Evolutionary conservation across 768 basidiomycete genomes (phyloP), one percentile per base, ranked within the genome.

Genomic region (Calvatia gigantea): DNA sequence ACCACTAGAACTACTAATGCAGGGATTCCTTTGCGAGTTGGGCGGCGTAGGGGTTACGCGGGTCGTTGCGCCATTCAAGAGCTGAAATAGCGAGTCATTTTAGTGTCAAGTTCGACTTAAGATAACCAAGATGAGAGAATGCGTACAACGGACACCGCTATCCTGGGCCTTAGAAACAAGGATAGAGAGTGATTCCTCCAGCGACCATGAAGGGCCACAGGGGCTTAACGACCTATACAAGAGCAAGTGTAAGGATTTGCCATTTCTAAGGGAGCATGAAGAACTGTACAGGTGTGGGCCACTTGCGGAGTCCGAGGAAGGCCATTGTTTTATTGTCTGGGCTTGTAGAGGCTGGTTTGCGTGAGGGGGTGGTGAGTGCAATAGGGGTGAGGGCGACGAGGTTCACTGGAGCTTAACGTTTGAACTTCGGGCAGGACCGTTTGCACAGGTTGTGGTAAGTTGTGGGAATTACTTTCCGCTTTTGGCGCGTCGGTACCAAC

Each of bases 181-280:
- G 72, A n/a, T 82, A 91, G 63, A 82, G 79, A 14, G 86, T 87
- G 57, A 91, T 65, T 14, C 69, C 64, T 6, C 81, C 80, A 29
- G 90, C 85, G 33, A 78, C 76, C 62, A 90, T 75, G 80, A 92
- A 93, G 7, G 90, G 89, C 81, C 89, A 91, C 72, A 91, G 66
- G 32, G 91, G 88, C 75, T 77, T 83, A 57, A 78, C 59, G 63
- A 93, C 71, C 90, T 93, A 64, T 41, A n/a, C 51, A 27, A 39
- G 45, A 48, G 19, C n/a, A 8, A 50, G 17, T 19, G n/a, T 21
- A 32, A n/a, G n/a, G n/a, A n/a, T 21, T 56, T 29, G 15, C 46
- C 47, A 29, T 21, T 47, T 19, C 31, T 43, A 42, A 43, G 56
- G 60, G 47, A 58, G 50, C 56, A 53, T 59, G 58, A 63, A 52